Percentiles rank a stretch among this genome's conserved stretches.
phyloP scores from a whole-genome alignment of 2,329 filamentous ascomycete genomes.

The Trichoderma sp. region DNA sequence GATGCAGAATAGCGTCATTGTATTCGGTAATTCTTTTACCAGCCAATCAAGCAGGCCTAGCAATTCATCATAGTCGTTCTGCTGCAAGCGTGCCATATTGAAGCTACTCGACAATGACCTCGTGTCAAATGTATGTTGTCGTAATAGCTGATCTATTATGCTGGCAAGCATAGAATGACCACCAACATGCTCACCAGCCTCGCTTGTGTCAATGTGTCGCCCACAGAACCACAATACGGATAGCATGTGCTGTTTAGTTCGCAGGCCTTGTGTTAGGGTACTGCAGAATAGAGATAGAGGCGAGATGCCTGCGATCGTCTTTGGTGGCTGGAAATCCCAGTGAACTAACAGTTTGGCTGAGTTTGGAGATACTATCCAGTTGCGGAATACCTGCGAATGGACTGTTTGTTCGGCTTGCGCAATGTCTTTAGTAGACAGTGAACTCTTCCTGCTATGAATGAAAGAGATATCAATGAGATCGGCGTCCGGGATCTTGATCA shows the following conservation, averaged over 20 bases:
- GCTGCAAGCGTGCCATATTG: background rate
- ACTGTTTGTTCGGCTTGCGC: background rate
- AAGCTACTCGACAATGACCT: background rate
- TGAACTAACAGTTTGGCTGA: background rate
- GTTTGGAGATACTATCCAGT: background rate
- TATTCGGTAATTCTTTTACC: background rate
- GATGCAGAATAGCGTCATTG: background rate
- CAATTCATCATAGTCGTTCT: background rate
- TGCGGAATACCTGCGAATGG: background rate
- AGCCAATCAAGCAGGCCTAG: background rate
- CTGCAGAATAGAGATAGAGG: constrained; percentile 4
- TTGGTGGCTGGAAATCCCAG: background rate
- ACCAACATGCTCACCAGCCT: background rate
- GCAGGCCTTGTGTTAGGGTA: background rate
- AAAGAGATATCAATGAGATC: background rate
- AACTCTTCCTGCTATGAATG: background rate
- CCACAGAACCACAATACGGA: background rate
- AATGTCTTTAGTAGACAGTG: background rate
- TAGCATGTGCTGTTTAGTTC: background rate
- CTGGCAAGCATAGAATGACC: constrained; percentile 14
- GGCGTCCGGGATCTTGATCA: background rate
- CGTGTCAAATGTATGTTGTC: constrained; percentile 16
- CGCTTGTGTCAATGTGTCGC: background rate
- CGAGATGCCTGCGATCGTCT: background rate
- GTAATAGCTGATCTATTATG: constrained; percentile 19